These are phyloP conservation scores for Leccinum variabile DNA, from an alignment of 1,284 basidiomycete genomes.

Conservation along the genomic window DNA sequence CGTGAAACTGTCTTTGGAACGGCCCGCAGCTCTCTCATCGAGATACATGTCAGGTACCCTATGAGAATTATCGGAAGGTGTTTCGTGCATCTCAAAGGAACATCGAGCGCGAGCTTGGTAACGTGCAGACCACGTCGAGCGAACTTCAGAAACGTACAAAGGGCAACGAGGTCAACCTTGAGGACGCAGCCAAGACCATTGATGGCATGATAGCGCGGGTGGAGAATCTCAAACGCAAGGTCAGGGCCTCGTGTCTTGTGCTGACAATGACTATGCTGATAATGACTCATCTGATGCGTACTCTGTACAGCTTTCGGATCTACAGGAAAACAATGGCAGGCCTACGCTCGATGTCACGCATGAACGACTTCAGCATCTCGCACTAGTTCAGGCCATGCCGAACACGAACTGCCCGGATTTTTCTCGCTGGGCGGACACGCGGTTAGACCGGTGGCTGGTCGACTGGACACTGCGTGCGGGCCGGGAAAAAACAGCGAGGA, in stretches of 20 bases:
- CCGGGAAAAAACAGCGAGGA: slow-evolving; percentile 66
- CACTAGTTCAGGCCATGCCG: slow-evolving; percentile 56
- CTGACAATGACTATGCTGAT: slow-evolving; percentile 7
- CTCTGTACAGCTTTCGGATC: slow-evolving; percentile 58
- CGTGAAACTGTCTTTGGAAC: slow-evolving; percentile 26
- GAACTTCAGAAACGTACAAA: slow-evolving; percentile 53
- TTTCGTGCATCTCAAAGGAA: slow-evolving; percentile 79
- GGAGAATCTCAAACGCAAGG: slow-evolving; percentile 81
- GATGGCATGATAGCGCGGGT: slow-evolving; percentile 77
- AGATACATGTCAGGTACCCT: slow-evolving; percentile 62
- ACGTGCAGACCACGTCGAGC: slow-evolving; percentile 53
- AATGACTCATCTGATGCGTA: slow-evolving; percentile 17
- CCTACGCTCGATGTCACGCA: slow-evolving; percentile 72
- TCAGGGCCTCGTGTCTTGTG: slow-evolving; percentile 36
- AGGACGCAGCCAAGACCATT: slow-evolving; percentile 60
- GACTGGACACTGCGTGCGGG: slow-evolving; percentile 87
- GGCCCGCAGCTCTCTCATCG: slow-evolving; percentile 10
- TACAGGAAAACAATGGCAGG: slow-evolving; percentile 63
- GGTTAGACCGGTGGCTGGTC: slow-evolving; percentile 88
- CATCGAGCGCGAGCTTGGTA: slow-evolving; percentile 74
- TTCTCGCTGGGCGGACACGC: slow-evolving; percentile 72
- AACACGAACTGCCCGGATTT: slow-evolving; percentile 57
- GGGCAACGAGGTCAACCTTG: slow-evolving; percentile 40
- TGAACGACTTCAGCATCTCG: slow-evolving; percentile 70
- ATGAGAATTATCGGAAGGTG: slow-evolving; percentile 82